Conservation (phyloP, 2,329 filamentous ascomycete species). For the Fusarium sacchari region DNA sequence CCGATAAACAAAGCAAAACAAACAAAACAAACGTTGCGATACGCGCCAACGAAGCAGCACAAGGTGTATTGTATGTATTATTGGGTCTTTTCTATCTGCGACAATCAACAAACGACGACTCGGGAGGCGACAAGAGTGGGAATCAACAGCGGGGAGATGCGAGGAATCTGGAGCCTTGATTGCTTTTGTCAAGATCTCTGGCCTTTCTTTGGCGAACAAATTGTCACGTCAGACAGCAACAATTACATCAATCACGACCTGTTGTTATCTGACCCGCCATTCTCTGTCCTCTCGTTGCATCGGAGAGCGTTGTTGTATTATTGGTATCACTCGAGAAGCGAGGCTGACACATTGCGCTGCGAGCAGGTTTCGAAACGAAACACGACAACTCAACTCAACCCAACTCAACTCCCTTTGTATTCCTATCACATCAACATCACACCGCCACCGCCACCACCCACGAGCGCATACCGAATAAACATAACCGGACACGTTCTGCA, state of each 20-base stretch:
- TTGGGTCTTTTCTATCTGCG: background rate
- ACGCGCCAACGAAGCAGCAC: constrained; percentile 8
- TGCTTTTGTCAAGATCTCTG: background rate
- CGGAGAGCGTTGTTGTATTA: background rate
- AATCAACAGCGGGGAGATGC: background rate
- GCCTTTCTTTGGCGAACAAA: background rate
- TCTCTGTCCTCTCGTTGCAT: background rate
- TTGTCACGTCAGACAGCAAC: background rate
- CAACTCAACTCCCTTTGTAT: background rate
- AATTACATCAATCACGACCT: background rate
- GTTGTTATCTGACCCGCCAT: background rate
- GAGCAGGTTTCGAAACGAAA: constrained; percentile 16
- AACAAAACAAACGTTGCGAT: constrained; percentile 10
- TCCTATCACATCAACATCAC: background rate
- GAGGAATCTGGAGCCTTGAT: background rate
- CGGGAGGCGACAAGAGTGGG: background rate
- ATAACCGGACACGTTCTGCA: background rate
- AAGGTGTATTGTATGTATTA: constrained; percentile 16
- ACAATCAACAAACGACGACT: background rate
- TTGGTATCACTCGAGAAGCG: background rate
- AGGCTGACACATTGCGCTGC: constrained; percentile 15
- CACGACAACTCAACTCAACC: background rate
- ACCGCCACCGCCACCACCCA: background rate
- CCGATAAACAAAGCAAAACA: constrained; percentile 4
- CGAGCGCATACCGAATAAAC: background rate